Conservation (phyloP, 768 basidiomycete genomes). For the Agrocybe pediades region DNA sequence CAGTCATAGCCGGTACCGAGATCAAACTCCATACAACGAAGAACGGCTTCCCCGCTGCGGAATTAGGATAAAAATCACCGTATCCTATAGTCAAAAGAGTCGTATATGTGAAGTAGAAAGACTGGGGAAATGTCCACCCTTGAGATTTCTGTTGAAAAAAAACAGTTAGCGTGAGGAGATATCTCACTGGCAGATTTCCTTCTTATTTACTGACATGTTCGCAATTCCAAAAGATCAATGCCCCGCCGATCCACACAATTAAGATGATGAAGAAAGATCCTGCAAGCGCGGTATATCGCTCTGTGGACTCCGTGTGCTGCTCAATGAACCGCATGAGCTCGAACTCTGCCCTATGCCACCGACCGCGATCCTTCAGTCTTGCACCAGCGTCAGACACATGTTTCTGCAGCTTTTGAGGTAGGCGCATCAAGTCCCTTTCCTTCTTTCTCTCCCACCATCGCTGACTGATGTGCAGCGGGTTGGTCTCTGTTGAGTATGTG, state of each 20-base stretch:
- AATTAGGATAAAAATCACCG: conserved; percentile 38
- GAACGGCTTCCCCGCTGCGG: conserved; percentile 38
- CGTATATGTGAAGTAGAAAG: conserved; percentile 41
- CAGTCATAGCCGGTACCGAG: conserved; percentile 41
- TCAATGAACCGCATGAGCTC: conserved; percentile 39
- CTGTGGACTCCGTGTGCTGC: conserved; percentile 19
- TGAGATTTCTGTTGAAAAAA: conserved; percentile 20
- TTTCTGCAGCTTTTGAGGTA: conserved; percentile 7
- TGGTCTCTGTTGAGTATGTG: neutral
- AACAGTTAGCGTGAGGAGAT: neutral
- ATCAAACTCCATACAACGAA: conserved; percentile 45
- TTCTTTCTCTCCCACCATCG: neutral
- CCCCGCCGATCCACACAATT: conserved; percentile 30
- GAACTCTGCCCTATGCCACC: conserved; percentile 37
- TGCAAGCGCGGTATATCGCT: conserved; percentile 30
- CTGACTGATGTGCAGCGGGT: neutral
- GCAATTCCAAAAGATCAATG: conserved; percentile 36
- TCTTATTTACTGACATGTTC: conserved; percentile 26
- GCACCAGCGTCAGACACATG: conserved; percentile 15
- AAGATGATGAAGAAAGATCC: conserved; percentile 22
- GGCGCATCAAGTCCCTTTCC: conserved; percentile 3
- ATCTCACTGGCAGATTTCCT: neutral
- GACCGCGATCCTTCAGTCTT: conserved; percentile 16
- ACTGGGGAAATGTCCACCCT: conserved; percentile 36
- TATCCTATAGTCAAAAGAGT: conserved; percentile 43